Percentiles rank a stretch among this genome's conserved stretches.
Evolutionary conservation across 306 rosid species (phyloP).

Genomic region (Quercus engelmannii): DNA sequence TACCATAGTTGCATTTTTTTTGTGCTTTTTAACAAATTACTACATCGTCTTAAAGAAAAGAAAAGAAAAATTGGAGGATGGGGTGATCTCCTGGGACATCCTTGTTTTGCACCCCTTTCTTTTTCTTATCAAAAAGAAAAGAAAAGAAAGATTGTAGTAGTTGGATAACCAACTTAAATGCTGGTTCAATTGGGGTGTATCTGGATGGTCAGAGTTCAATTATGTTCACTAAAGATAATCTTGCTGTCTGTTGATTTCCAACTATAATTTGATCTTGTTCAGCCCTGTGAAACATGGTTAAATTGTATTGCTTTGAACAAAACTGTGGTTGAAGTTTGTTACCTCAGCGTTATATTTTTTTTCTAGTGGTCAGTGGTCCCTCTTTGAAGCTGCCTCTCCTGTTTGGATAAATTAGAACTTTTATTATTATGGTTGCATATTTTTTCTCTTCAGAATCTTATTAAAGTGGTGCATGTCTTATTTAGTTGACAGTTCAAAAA

Average conservation of each 20-base stretch:
- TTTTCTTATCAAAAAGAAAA: too few relatives aligned
- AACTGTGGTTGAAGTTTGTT: neutral
- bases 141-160: neutral
- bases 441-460: neutral
- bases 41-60: neutral
- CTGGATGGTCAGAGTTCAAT: neutral
- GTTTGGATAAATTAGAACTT: neutral
- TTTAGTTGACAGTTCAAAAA: conserved; percentile 54
- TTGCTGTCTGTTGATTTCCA: neutral
- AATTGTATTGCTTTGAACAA: neutral
- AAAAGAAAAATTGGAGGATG: neutral
- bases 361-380: too few relatives aligned
- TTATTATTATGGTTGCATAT: neutral
- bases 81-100: too few relatives aligned
- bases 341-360: neutral
- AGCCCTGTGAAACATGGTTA: neutral
- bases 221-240: neutral
- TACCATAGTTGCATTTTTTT: neutral
- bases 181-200: neutral
- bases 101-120: too few relatives aligned
- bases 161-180: neutral
- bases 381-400: neutral
- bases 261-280: neutral
- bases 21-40: neutral
- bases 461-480: neutral